Base-by-base conservation (phyloP, 2,329 filamentous ascomycete species). In the Trichoderma atroviride region DNA sequence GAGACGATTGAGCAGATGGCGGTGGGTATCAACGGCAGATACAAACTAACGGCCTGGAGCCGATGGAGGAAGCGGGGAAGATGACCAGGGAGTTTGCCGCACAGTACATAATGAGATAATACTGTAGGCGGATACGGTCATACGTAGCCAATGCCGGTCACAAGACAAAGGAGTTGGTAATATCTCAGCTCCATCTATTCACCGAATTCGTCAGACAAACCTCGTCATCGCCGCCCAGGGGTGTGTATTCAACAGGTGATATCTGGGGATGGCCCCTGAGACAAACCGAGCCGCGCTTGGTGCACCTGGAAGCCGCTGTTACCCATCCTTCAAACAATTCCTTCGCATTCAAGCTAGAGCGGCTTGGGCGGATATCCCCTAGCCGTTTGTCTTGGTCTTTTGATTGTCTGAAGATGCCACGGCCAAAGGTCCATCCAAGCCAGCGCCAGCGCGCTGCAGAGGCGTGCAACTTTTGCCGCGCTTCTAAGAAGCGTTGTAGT, bases 401-500 rank as follows among this genome's bases (percentile, higher is more conserved):
- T 16, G n/a, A n/a, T 4, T 37, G 9, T 50, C 11, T 29, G 29
- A 35, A 29, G 16, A 87, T 87, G 85, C 84, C 84, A 69, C 84
- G 85, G 27, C 84, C 84, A 14, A 85, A 82, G 72, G 83, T 87
- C 27, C 80, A 79, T 22, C 82, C 83, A 1, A 81, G 82, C 59
- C 81, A 85, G 70, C 82, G 85, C 5, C 81, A 83, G 69, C 80
- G 85, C 52, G 83, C 83, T 19, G 80, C 79, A 27, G 82, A 84
- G 69, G 85, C 85, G 9, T 86, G 85, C 71, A 78, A 80, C 58
- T 74, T 80, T 6, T 87, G 85, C 72, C 81, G 83, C 35, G 77
- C 79, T 16, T 81, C 83, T 10, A 86, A 86, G 76, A 86, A 85
- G 75, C 78, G 83, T 71, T 87, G 85, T 73, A 83, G 81, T 68